Evolutionary conservation across 257 asterid species (phyloP).

Genomic region (Verbena officinalis): DNA sequence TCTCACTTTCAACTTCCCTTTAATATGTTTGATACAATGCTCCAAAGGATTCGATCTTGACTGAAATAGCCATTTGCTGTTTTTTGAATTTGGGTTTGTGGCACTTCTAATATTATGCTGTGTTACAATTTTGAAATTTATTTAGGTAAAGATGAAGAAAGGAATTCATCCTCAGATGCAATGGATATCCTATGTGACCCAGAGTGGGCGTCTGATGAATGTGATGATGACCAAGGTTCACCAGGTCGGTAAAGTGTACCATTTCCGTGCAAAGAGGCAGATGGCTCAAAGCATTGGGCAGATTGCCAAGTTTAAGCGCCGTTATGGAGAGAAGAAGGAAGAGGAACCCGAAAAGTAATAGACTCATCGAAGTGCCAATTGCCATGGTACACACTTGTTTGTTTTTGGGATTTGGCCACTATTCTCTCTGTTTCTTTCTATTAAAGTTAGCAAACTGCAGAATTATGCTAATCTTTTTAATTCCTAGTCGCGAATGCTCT

Average conservation of each 20-base stretch:
- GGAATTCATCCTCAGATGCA: conserved; percentile 84
- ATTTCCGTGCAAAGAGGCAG: conserved; percentile 64
- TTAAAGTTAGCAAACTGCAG: too few relatives aligned
- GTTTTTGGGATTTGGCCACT: not conserved
- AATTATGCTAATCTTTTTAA: too few relatives aligned
- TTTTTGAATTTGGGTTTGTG: not conserved
- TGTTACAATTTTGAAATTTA: conserved; percentile 26
- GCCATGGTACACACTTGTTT: not conserved
- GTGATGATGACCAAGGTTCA: conserved; percentile 73
- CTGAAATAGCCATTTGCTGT: not conserved
- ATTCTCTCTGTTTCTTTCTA: too few relatives aligned
- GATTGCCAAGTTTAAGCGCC: conserved; percentile 72
- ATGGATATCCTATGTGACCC: conserved; percentile 84
- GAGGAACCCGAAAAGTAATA: conserved; percentile 45
- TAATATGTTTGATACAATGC: conserved; percentile 26
- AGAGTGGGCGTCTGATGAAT: conserved; percentile 64
- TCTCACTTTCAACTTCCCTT: not conserved
- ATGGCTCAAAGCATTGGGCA: conserved; percentile 74
- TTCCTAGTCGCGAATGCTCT: too few relatives aligned
- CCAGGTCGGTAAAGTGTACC: conserved; percentile 73
- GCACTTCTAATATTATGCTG: not conserved
- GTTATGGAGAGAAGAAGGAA: conserved; percentile 53
- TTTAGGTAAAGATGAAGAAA: conserved; percentile 63
- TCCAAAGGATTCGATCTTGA: conserved; percentile 11
- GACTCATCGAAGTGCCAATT: conserved; percentile 10